These are phyloP conservation scores for Mucuna pruriens DNA, from an alignment of 306 rosid species.

Conservation along the genomic window DNA sequence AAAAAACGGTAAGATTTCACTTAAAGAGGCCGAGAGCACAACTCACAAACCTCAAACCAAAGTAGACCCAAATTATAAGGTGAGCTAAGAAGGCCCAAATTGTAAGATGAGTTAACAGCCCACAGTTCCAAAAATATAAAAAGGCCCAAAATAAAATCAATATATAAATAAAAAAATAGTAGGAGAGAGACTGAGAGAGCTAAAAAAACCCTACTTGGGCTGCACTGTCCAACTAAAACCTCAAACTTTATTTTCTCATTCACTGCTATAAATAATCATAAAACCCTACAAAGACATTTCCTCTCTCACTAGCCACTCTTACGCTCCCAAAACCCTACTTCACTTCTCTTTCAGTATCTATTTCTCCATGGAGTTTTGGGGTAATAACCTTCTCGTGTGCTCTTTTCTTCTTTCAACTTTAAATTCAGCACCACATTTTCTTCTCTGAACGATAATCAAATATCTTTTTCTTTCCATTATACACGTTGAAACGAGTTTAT, in stretches of 20 bases:
- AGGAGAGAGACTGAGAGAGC: too few species aligned
- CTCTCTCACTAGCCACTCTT: background rate
- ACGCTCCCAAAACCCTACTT: constrained; percentile 35
- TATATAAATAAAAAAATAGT: too few species aligned
- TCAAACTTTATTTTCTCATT: background rate
- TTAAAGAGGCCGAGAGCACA: too few species aligned
- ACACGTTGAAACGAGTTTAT: background rate
- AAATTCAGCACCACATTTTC: background rate
- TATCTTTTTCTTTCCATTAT: background rate
- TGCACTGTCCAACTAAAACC: background rate
- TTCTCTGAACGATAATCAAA: background rate
- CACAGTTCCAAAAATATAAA: too few species aligned
- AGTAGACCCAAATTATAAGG: too few species aligned
- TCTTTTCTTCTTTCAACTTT: background rate
- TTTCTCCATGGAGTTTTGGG: constrained; percentile 84
- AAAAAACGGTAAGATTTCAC: too few species aligned
- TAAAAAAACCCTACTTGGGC: constrained; percentile 57
- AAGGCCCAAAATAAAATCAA: too few species aligned
- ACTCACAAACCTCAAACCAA: too few species aligned
- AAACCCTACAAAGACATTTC: constrained; percentile 32
- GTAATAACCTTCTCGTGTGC: constrained; percentile 47
- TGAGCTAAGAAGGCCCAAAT: background rate
- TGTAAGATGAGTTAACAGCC: too few species aligned
- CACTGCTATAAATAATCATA: constrained; percentile 8
- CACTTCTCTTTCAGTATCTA: background rate